Conservation (phyloP, 1,139 yeast genomes). For the Sugiyamaella sp. region DNA sequence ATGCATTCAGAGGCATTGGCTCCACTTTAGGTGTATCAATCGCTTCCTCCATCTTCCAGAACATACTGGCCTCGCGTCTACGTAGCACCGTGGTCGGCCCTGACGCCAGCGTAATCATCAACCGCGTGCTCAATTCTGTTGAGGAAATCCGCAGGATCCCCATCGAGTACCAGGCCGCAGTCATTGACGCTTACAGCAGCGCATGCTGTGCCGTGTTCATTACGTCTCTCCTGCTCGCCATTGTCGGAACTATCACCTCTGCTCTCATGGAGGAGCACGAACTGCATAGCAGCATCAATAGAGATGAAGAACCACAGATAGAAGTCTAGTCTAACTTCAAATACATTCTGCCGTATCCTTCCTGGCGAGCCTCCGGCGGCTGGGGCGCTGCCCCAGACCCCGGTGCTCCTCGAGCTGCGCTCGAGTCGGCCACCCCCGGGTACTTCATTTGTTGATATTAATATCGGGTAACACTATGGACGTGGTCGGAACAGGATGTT, state of each 20-base stretch:
- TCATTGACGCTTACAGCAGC: constrained; percentile 52
- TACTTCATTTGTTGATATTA: too few species aligned
- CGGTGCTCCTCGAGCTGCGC: neutral
- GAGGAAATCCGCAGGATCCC: constrained; percentile 61
- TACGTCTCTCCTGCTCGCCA: constrained; percentile 52
- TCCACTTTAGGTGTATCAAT: constrained; percentile 71
- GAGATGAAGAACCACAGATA: constrained; percentile 1
- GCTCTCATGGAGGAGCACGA: constrained; percentile 46
- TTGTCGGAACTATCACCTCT: constrained; percentile 38
- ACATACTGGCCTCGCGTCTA: constrained; percentile 42
- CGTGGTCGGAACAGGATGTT: too few species aligned
- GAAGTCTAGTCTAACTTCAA: neutral
- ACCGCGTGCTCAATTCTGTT: constrained; percentile 57
- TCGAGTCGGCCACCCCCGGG: neutral
- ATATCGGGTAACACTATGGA: too few species aligned
- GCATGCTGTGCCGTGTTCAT: constrained; percentile 59
- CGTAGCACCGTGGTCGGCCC: constrained; percentile 43
- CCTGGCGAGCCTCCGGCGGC: neutral
- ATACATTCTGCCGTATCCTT: too few species aligned
- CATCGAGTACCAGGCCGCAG: constrained; percentile 48
- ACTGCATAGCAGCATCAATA: constrained; percentile 39
- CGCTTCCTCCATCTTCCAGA: constrained; percentile 66
- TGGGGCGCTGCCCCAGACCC: neutral
- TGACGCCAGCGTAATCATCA: constrained; percentile 46
- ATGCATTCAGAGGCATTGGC: constrained; percentile 74